Evolutionary conservation across 345 rosid species (phyloP), one percentile per base, ranked within the genome.

Genomic region (Bruguiera sexangula): DNA sequence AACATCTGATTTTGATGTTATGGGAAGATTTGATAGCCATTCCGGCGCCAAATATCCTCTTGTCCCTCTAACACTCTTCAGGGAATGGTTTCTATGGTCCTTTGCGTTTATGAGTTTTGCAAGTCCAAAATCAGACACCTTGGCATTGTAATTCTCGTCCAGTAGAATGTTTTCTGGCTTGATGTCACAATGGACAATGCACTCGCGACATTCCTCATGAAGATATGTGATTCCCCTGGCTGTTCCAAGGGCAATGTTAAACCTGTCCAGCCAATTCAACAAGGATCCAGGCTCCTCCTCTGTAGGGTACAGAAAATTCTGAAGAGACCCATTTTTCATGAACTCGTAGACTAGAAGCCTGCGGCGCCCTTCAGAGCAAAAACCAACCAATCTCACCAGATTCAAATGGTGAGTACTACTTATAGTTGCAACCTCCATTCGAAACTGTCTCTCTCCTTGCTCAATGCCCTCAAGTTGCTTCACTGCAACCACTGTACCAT

Each of bases 391-490:
- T 34, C 76, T 66, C 21, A 67, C 76, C 61, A 66, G 4, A 36
- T 73, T 73, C 70, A 73, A 66, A 34, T 73, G 76, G 58, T 72
- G 76, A n/a, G 70, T 72, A 20, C 70, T 72, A 27, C 76, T 72
- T 57, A 72, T 65, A 29, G 71, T 50, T 48, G 70, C 76, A 18
- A 73, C 71, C 29, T 73, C 76, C 76, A 73, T 66, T 34, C 76
- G 22, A 27, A 73, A 73, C 29, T 73, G 76, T 60, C 26, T 73
- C 66, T 73, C 76, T 5, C 76, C 76, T 34, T 73, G 76, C 37
- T 73, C 71, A 18, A 73, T 66, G 8, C 70, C 70, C 69, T 73
- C 76, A 0, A 66, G 70, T 53, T 66, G 61, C 70, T 73, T 73
- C 60, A 60, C 66, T 32, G 76, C 76, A 18, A 73, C 70, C 7